A percentile compares a stretch with the other conserved stretches of the same genome.
phyloP scores from a whole-genome alignment of 192 early-diverging fungal genomes.

The Podila epigama region DNA sequence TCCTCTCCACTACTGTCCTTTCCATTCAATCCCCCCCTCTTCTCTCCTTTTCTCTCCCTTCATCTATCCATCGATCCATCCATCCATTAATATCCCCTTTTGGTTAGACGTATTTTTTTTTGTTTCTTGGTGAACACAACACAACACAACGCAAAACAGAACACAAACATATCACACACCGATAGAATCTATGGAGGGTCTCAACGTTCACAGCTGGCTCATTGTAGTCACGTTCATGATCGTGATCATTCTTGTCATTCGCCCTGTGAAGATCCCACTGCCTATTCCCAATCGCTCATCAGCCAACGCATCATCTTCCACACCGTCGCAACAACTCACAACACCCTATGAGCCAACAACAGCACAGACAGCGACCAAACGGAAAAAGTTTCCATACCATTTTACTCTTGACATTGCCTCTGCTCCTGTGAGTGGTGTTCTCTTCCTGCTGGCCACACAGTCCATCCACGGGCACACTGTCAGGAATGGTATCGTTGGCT shows the following conservation, averaged over 20 bases:
- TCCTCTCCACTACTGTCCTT: too few species aligned
- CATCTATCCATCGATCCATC: too few species aligned
- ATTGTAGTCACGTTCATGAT: slow-evolving; percentile 66
- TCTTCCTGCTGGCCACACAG: slow-evolving; percentile 69
- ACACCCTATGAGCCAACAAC: neutral
- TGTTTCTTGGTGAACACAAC: too few species aligned
- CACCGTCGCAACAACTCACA: slow-evolving; percentile 3
- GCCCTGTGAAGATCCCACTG: slow-evolving; percentile 64
- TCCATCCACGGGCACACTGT: slow-evolving; percentile 56
- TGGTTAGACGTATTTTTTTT: too few species aligned
- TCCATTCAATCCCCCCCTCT: too few species aligned
- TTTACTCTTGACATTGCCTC: slow-evolving; percentile 72
- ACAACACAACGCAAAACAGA: neutral
- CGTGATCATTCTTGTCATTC: slow-evolving; percentile 67
- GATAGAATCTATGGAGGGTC: slow-evolving; percentile 11
- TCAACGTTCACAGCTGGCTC: slow-evolving; percentile 63
- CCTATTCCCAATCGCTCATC: slow-evolving; percentile 15
- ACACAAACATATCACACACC: neutral
- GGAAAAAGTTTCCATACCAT: slow-evolving; percentile 16
- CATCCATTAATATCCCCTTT: too few species aligned
- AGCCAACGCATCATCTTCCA: neutral
- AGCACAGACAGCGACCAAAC: neutral
- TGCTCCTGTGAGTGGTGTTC: slow-evolving; percentile 71
- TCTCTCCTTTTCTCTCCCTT: too few species aligned
- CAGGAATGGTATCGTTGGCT: slow-evolving; percentile 33